These are phyloP conservation scores for Pseudocercospora macadamiae DNA, from an alignment of 2,329 filamentous ascomycete species.

Conservation along the genomic window DNA sequence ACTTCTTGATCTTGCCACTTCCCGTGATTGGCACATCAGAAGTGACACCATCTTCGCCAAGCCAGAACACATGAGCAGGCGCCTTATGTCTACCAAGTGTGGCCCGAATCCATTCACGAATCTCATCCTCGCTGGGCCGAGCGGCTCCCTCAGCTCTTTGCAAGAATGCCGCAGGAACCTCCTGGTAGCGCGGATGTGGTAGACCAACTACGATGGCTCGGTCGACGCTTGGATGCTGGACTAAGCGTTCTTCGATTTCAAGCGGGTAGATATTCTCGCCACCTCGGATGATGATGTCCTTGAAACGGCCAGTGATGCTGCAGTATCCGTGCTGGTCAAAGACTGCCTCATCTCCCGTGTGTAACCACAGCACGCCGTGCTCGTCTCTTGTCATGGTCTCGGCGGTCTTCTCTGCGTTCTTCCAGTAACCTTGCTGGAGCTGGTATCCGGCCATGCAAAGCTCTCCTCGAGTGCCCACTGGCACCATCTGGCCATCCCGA, in stretches of 20 bases:
- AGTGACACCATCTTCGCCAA: conserved; percentile 56
- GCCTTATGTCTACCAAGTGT: conserved; percentile 47
- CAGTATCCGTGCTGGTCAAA: conserved; percentile 46
- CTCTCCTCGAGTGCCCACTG: conserved; percentile 69
- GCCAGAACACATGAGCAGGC: conserved; percentile 74
- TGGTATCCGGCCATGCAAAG: conserved; percentile 79
- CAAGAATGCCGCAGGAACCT: conserved; percentile 40
- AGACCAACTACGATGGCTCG: conserved; percentile 36
- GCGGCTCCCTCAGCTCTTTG: conserved; percentile 28
- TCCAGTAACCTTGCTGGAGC: conserved; percentile 65
- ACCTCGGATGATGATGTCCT: conserved; percentile 50
- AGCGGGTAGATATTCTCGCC: conserved; percentile 65
- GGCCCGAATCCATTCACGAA: conserved; percentile 18
- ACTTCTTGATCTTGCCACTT: conserved; percentile 52
- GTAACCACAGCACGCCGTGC: conserved; percentile 59
- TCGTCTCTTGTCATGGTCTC: conserved; percentile 65
- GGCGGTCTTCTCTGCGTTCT: conserved; percentile 73
- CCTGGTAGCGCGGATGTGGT: conserved; percentile 36
- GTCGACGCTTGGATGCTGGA: conserved; percentile 32
- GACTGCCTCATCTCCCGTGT: conserved; percentile 63
- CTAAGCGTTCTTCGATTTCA: conserved; percentile 37
- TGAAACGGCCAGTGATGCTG: conserved; percentile 41
- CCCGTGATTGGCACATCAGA: conserved; percentile 45
- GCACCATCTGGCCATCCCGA: conserved; percentile 65
- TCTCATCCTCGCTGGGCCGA: conserved; percentile 13